Base-by-base conservation (phyloP, 1,284 basidiomycete genomes). In the Phenoliferia sp. region DNA sequence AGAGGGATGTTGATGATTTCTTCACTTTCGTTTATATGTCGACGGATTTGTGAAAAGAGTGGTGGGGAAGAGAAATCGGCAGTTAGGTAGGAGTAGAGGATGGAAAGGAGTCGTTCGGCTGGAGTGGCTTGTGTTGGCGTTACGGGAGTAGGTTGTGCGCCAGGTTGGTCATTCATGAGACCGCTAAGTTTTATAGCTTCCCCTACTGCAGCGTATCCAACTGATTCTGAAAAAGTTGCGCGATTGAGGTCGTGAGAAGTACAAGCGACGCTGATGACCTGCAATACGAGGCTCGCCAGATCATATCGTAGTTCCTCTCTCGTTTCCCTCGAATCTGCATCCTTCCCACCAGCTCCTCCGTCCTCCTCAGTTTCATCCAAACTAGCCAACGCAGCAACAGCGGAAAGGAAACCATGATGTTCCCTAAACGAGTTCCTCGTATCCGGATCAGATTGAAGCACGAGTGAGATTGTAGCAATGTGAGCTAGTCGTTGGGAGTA, bases 281-380 rank as follows among this genome's bases (percentile, higher is more conserved):
- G 39, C 33, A 68, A 62, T 34, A 65, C 60, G 56, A 68, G 63
- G 22, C 59, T 64, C 17, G 50, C 63, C 26, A 65, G 60, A 36
- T 68, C 55, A 50, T 39, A 65, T 2, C 63, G 67, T 4, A 68
- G 60, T 39, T 61, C 58, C n/a, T 33, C 33, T 17, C 62, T 19
- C 19, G 28, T 57, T 16, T 63, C 62, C 6, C 26, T 15, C 50
- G 61, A 32, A 33, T 57, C 52, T 3, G 32, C 33, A 9, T 44
- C 62, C 15, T 26, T 28, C 15, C 54, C 39, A 12, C 19, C 36
- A 6, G 17, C 34, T 28, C 39, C 22, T 6, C 22, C 28, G 35
- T 29, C 62, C 5, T 35, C 36, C 26, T 28, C 31, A n/a, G n/a
- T n/a, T 12, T 54, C 54, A 22, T 64, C 62, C 32, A 64, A 39